Base-by-base conservation (phyloP, 1,139 yeast species). In the Pichia cactophila region DNA sequence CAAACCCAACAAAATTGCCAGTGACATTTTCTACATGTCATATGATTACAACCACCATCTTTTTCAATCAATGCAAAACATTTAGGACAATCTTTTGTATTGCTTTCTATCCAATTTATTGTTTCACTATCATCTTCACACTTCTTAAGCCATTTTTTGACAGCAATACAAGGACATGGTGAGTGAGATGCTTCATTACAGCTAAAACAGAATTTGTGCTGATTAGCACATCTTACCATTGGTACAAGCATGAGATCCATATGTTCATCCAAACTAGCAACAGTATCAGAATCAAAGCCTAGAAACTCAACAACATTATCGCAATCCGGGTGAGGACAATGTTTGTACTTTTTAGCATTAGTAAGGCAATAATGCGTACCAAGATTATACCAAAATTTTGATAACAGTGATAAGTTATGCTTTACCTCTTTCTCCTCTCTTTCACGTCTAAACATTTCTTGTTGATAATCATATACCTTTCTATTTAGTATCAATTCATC, bases 1-100 rank as follows among this genome's bases (percentile, higher is more conserved):
- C 99, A 92, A 45, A 89, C 81, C 99, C 99, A 92, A 64, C 99
- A 92, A 64, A 89, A 92, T 61, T 90, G 87, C 62, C 79, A 69
- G 12, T 66, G 64, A 65, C 99, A 92, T 54, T 81, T 83, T 6
- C 78, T 72, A 65, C 99, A 92, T 0, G 81, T 77, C 96, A 92
- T 90, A 68, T 92, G 98, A 67, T 92, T 90, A 67, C 97, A 92
- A 0, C 97, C 97, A 33, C 97, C 97, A 62, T 84, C 85, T 62
- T 90, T 77, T 52, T 68, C 78, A 46, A 75, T 75, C n/a, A 73
- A 66, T 0, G 82, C 63, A 23, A 64, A 67, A 65, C 92, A 83
- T 55, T 74, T 70, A 3, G 94, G 90, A 63, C 98, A 92, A 46
- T 79, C 78, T 59, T 88, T 85, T 2, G 98, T 89, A 64, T 92